A percentile compares a stretch with the other conserved stretches of the same genome.
Evolutionary conservation across 192 early-diverging fungal genomes (phyloP).

Genomic region (Umbelopsis vinacea): DNA sequence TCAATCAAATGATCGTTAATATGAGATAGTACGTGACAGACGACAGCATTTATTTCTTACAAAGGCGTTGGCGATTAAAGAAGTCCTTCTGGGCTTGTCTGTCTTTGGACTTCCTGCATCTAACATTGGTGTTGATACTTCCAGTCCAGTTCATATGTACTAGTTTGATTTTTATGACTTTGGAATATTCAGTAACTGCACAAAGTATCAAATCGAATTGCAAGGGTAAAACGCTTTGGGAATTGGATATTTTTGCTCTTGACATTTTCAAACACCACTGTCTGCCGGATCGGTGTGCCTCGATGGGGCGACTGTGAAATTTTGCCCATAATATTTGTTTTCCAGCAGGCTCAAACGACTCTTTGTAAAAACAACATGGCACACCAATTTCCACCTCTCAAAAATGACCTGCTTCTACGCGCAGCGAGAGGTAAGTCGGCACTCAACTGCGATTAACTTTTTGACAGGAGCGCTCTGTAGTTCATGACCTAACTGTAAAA

Average conservation of each 20-base stretch:
- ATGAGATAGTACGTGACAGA: not conserved
- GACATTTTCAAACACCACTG: not conserved
- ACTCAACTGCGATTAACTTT: not conserved
- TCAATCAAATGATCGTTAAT: not conserved
- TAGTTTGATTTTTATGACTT: not conserved
- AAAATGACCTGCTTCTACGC: slow-evolving; percentile 91
- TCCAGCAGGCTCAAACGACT: not conserved
- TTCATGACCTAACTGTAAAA: not conserved
- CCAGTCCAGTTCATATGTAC: not conserved
- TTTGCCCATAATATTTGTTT: too few relatives aligned
- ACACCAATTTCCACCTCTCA: slow-evolving; percentile 75
- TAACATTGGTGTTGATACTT: not conserved
- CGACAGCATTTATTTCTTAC: not conserved
- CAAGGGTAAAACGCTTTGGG: not conserved
- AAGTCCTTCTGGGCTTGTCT: slow-evolving; percentile 8
- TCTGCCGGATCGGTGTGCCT: not conserved
- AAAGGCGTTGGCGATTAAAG: not conserved
- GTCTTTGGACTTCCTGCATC: not conserved
- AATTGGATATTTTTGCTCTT: too few relatives aligned
- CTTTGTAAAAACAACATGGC: not conserved
- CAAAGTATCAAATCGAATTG: not conserved
- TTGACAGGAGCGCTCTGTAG: not conserved
- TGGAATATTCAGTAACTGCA: not conserved
- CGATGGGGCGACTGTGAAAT: not conserved
- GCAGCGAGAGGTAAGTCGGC: slow-evolving; percentile 74